Evolutionary conservation across 1,139 yeast genomes (phyloP), one percentile per base, ranked within the genome.

Genomic region (Casaregolazyma suthepensis): DNA sequence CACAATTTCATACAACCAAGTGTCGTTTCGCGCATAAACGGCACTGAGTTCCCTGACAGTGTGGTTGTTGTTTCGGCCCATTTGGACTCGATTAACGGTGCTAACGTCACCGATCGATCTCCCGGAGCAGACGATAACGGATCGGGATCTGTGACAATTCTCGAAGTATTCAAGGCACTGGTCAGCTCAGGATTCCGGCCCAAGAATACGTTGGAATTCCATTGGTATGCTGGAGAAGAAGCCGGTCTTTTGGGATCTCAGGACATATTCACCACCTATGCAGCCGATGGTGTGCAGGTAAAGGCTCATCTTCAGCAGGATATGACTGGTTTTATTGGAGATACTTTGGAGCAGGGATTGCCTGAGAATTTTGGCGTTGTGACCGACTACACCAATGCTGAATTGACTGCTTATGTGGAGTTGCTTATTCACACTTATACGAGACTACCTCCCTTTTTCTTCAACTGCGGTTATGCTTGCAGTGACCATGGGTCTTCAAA

Each of bases 71-170:
- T 91, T 35, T 97, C 97, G 0, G 86, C 96, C 26, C 98, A 93
- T 71, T 88, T 86, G 66, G 99, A 91, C 67, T 86, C 96, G 1
- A 78, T 83, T 57, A 90, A 89, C 66, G 74, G 88, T 56, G 61
- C 87, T 49, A 76, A 87, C 56, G 96, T 96, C 17, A 75, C 75
- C 50, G 58, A 83, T 19, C 66, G 85, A 61, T 77, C 81, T 46
- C 98, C 98, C 1, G 99, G 98, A 4, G 97, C 96, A 2, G 98
- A 91, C 68, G 99, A 91, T 64, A 89, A 91, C 67, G 96, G 96
- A 1, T 82, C 93, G 3, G 98, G 97, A 7, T 83, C 93, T 2
- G 83, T 85, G 5, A 86, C 96, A 3, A 78, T 79, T 45, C 71
- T 89, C 54, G 96, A 90, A 67, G 82, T 90, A 0, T 77, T 90